Percentiles rank a stretch among this genome's conserved stretches.
Conservation (phyloP, 345 rosid species). For the Pistacia integerrima region DNA sequence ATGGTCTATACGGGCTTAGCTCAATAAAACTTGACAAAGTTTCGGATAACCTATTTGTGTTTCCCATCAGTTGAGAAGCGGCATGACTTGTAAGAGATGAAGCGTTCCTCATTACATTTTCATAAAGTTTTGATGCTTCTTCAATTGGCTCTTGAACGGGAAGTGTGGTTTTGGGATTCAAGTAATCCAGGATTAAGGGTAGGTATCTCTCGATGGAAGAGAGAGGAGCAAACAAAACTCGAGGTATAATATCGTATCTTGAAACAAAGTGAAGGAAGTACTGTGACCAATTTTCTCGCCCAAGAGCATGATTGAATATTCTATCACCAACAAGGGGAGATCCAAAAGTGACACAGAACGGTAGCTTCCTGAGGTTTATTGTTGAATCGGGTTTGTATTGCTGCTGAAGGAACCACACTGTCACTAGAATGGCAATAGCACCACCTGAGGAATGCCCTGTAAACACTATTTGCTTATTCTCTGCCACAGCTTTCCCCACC, state of each 20-base stretch:
- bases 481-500: slow-evolving; percentile 45
- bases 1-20: slow-evolving; percentile 80
- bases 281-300: slow-evolving; percentile 69
- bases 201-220: slow-evolving; percentile 34
- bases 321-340: slow-evolving; percentile 76
- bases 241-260: slow-evolving; percentile 71
- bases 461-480: slow-evolving; percentile 55
- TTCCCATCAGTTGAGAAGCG: slow-evolving; percentile 68
- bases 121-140: slow-evolving; percentile 30
- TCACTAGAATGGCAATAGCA: slow-evolving; percentile 63
- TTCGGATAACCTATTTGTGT: slow-evolving; percentile 58
- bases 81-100: slow-evolving; percentile 55
- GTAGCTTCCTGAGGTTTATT: slow-evolving; percentile 5
- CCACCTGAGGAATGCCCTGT: slow-evolving; percentile 90
- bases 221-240: slow-evolving; percentile 58
- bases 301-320: slow-evolving; percentile 63
- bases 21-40: slow-evolving; percentile 56
- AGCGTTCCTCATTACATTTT: slow-evolving; percentile 56
- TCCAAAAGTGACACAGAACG: slow-evolving; percentile 76
- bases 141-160: slow-evolving; percentile 3
- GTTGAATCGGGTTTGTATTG: too few species aligned
- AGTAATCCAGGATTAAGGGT: slow-evolving; percentile 30
- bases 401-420: slow-evolving; percentile 65
- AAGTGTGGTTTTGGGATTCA: slow-evolving; percentile 23
- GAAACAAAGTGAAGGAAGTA: slow-evolving; percentile 62